Evolutionary conservation across 2,329 filamentous ascomycete species (phyloP), one percentile per base, ranked within the genome.

Genomic region (Exserohilum rostratum): DNA sequence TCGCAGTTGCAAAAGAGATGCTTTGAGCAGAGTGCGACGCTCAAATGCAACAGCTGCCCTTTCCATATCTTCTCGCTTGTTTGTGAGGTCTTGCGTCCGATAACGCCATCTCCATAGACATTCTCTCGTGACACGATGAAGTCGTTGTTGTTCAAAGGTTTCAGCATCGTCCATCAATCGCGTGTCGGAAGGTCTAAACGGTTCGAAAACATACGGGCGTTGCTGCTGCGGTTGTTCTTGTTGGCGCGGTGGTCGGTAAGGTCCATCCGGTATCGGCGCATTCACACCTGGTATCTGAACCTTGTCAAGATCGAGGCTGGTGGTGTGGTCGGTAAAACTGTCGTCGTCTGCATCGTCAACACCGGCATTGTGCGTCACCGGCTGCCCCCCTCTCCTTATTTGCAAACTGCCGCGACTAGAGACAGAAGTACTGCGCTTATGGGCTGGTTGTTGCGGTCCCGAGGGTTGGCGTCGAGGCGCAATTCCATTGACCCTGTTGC

Each of bases 91-190:
- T 39, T 62, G 57, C 2, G 79, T 76, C 45, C 73, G 72, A 52
- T 79, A 76, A 45, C 78, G 76, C 83, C 83, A 85, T 55, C 71
- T 74, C 25, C 75, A 74, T 29, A 83, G 61, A 37, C 68, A 68
- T 10, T 49, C 60, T 46, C 74, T 64, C 15, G 61, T 62, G 17
- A 70, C 58, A 18, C 66, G 54, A 27, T 66, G 62, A 22, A 69
- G 48, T n/a, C 69, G 70, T 46, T 68, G 67, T 27, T 69, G 46
- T 50, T 70, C 72, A 45, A 75, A 70, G 4, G 64, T 80, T 31
- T 79, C 80, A 12, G 80, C 81, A 68, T 84, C 81, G 27, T 78
- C 76, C 44, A 80, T 67, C 61, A 84, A 68, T 55, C 82, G 79
- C 6, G 80, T 81, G 40, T 82, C 75, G 12, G 81, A 80, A 7